Percentiles rank a stretch among this genome's conserved stretches.
phyloP scores from a whole-genome alignment of 768 basidiomycete species.

The Psilocybe tampanensis region DNA sequence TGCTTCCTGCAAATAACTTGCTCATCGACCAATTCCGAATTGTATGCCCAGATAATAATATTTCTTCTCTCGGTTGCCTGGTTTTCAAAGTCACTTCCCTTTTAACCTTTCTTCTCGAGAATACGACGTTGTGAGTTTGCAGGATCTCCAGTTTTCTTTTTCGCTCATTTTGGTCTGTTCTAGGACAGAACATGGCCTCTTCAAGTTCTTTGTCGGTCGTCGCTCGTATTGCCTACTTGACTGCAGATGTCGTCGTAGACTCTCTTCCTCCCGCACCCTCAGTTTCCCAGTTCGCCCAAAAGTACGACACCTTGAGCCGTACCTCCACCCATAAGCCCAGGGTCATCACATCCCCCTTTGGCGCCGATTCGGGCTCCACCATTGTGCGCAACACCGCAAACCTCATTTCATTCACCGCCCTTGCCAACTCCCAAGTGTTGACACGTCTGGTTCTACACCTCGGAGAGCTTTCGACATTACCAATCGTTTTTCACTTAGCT shows the following conservation, averaged over 20 bases:
- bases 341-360: slow-evolving; percentile 55
- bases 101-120: no score
- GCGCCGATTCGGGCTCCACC: slow-evolving; percentile 65
- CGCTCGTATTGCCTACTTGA: slow-evolving; percentile 70
- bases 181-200: slow-evolving; percentile 24
- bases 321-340: slow-evolving; percentile 40
- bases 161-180: slow-evolving; percentile 5
- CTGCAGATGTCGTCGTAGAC: slow-evolving; percentile 69
- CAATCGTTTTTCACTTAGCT: slow-evolving; percentile 75
- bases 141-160: background rate
- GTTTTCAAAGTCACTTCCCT: background rate
- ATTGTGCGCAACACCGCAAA: slow-evolving; percentile 50
- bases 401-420: slow-evolving; percentile 64
- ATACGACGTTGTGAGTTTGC: background rate
- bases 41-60: slow-evolving; percentile 13
- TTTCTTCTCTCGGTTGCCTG: background rate
- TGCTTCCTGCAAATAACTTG: slow-evolving; percentile 38
- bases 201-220: slow-evolving; percentile 41
- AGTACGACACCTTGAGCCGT: slow-evolving; percentile 37
- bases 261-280: slow-evolving; percentile 46
- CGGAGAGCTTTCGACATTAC: slow-evolving; percentile 62
- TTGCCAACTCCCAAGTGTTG: slow-evolving; percentile 51
- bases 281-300: slow-evolving; percentile 43
- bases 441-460: slow-evolving; percentile 69
- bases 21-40: slow-evolving; percentile 23